Percentiles rank a stretch among this genome's conserved stretches.
phyloP scores from a whole-genome alignment of 495 filamentous ascomycete genomes.

The Trichoderma virens region DNA sequence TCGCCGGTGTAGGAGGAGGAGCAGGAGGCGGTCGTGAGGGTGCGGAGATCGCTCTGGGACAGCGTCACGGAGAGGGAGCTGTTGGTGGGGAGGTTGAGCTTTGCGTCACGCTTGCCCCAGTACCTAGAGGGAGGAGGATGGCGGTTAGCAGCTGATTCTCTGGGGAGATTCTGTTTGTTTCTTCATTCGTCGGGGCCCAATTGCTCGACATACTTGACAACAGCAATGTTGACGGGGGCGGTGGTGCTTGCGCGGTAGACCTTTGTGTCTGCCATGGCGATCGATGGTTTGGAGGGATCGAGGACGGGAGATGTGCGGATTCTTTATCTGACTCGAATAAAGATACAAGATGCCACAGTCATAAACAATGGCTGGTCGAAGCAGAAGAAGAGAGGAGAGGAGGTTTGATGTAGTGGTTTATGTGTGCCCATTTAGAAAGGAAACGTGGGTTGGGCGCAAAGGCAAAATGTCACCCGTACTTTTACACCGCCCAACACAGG shows the following conservation, averaged over 20 bases:
- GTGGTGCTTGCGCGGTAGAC: conserved; percentile 90
- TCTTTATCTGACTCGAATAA: too few species aligned
- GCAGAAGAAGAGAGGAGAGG: not conserved
- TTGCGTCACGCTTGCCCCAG: conserved; percentile 93
- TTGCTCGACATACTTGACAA: conserved; percentile 70
- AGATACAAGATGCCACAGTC: not conserved
- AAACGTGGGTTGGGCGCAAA: not conserved
- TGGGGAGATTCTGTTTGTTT: not conserved
- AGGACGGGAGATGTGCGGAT: too few species aligned
- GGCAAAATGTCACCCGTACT: not conserved
- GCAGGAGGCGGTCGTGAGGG: conserved; percentile 92
- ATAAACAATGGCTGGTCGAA: not conserved
- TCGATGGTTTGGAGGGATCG: not conserved
- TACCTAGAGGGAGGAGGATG: conserved; percentile 61
- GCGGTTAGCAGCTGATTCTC: conserved; percentile 20
- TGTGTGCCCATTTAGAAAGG: not conserved
- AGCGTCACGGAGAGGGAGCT: conserved; percentile 94
- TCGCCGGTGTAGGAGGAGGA: conserved; percentile 59
- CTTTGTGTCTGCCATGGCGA: conserved; percentile 39
- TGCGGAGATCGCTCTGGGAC: conserved; percentile 86
- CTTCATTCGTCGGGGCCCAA: not conserved
- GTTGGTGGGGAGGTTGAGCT: conserved; percentile 94
- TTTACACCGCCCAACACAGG: not conserved
- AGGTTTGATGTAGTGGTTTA: not conserved
- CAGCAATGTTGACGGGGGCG: conserved; percentile 97